A percentile compares a stretch with the other conserved stretches of the same genome.
Evolutionary conservation across 139 green algal species (phyloP).

Genomic region (Asterochloris erici): DNA sequence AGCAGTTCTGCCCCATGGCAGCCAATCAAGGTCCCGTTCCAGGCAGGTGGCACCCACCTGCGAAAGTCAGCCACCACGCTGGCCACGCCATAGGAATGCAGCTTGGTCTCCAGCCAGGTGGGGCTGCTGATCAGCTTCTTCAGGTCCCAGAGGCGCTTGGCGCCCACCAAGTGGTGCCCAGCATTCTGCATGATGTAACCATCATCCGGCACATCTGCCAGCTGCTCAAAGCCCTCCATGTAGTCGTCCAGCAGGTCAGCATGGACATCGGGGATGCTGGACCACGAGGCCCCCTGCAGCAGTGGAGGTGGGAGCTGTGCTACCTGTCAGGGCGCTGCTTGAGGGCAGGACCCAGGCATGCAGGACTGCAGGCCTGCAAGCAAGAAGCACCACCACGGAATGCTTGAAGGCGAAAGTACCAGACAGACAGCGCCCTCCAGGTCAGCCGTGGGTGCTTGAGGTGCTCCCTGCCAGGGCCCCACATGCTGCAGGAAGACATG

Average conservation of each 20-base stretch:
- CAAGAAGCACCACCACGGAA: neutral
- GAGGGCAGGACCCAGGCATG: neutral
- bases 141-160: conserved; percentile 37
- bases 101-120: conserved; percentile 74
- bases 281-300: conserved; percentile 1
- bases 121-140: conserved; percentile 57
- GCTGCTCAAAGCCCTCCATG: neutral
- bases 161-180: conserved; percentile 62
- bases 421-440: no score
- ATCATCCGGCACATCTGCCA: conserved; percentile 50
- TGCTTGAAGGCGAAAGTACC: neutral
- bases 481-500: no score
- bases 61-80: conserved; percentile 74
- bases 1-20: no score
- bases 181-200: conserved; percentile 74
- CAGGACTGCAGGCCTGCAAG: neutral
- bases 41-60: conserved; percentile 20
- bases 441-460: no score
- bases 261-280: neutral
- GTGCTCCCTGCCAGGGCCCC: no score
- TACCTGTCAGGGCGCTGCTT: neutral
- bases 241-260: conserved; percentile 18
- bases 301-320: neutral
- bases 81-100: conserved; percentile 61
- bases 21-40: no score